These are phyloP conservation scores for Alternaria infectoria DNA, from an alignment of 2,329 filamentous ascomycete species.

Conservation along the genomic window DNA sequence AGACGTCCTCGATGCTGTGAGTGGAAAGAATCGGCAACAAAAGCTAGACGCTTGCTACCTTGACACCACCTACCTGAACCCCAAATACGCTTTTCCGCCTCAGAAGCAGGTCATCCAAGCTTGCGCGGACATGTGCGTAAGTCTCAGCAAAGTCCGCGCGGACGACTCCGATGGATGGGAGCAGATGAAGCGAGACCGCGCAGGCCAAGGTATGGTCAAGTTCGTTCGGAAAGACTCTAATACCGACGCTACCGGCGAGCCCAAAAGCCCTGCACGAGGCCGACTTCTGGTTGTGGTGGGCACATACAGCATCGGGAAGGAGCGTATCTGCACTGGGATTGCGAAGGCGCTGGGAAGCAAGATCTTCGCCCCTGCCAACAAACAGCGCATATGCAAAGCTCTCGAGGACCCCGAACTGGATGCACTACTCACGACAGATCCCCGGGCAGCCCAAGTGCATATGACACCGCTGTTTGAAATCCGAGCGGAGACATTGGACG, in stretches of 20 bases:
- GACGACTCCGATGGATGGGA: slow-evolving; percentile 65
- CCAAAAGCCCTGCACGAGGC: slow-evolving; percentile 54
- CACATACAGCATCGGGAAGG: slow-evolving; percentile 97
- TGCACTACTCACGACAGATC: slow-evolving; percentile 77
- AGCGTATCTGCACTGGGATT: slow-evolving; percentile 92
- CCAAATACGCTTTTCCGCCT: slow-evolving; percentile 90
- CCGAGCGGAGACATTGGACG: slow-evolving; percentile 84
- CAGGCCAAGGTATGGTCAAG: slow-evolving; percentile 66
- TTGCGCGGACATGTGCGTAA: slow-evolving; percentile 87
- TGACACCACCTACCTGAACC: slow-evolving; percentile 95
- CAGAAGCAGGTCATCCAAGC: slow-evolving; percentile 87
- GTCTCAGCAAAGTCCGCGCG: slow-evolving; percentile 69
- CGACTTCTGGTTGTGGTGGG: slow-evolving; percentile 90
- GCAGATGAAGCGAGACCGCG: slow-evolving; percentile 60
- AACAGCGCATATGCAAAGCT: slow-evolving; percentile 82
- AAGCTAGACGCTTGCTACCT: slow-evolving; percentile 95
- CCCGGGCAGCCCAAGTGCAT: slow-evolving; percentile 88
- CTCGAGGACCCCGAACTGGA: slow-evolving; percentile 85
- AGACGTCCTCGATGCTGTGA: slow-evolving; percentile 71
- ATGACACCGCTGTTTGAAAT: slow-evolving; percentile 98
- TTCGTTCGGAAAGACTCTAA: slow-evolving; percentile 61
- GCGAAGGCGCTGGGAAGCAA: slow-evolving; percentile 84
- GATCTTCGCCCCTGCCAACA: slow-evolving; percentile 84
- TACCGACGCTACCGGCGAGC: slow-evolving; percentile 35
- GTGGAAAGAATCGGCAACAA: slow-evolving; percentile 77